Percentiles rank a stretch among this genome's conserved stretches.
phyloP scores from a whole-genome alignment of 2,329 filamentous ascomycete genomes.

The Alternaria sp. region DNA sequence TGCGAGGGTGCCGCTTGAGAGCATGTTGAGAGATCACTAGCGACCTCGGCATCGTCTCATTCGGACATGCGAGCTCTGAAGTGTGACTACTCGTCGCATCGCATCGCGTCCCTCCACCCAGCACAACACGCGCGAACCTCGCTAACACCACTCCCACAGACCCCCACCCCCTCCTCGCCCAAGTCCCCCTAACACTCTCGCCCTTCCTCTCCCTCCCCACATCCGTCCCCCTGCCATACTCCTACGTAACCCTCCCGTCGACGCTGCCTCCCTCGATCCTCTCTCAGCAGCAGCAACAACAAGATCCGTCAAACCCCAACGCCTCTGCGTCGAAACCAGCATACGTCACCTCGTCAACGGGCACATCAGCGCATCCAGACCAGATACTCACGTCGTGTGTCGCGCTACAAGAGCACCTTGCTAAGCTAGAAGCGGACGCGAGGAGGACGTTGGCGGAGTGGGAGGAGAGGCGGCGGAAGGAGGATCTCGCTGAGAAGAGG shows the following conservation, averaged over 20 bases:
- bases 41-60: neutral
- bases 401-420: constrained; percentile 77
- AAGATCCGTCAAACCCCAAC: constrained; percentile 76
- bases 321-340: constrained; percentile 48
- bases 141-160: constrained; percentile 39
- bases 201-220: constrained; percentile 91
- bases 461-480: constrained; percentile 68
- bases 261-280: neutral
- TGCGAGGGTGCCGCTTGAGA: neutral
- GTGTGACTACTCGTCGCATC: neutral
- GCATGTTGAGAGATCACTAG: no score
- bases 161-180: constrained; percentile 85
- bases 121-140: neutral
- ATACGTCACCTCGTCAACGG: constrained; percentile 80
- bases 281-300: constrained; percentile 17
- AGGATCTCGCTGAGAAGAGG: constrained; percentile 80
- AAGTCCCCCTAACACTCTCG: constrained; percentile 91
- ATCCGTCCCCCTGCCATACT: constrained; percentile 86
- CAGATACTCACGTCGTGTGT: constrained; percentile 84
- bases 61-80: neutral
- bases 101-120: neutral
- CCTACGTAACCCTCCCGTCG: constrained; percentile 32
- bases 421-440: constrained; percentile 71
- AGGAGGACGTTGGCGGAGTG: constrained; percentile 71
- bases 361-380: constrained; percentile 77